phyloP scores from a whole-genome alignment of 768 basidiomycete genomes.

The Boletus reticulatus region DNA sequence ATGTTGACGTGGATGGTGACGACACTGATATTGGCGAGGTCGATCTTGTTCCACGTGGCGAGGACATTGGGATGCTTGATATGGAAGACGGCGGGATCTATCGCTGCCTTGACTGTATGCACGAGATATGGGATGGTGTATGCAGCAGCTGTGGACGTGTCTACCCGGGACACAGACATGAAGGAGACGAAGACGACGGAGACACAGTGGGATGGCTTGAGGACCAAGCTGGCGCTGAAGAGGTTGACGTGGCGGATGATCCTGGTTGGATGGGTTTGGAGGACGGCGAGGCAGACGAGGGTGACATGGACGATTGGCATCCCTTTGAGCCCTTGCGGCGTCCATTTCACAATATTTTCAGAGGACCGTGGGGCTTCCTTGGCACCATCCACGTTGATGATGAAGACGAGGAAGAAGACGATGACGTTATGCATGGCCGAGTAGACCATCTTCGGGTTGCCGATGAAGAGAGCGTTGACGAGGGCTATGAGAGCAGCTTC shows the following conservation, averaged over 20 bases:
- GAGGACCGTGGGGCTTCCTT: conserved; percentile 18
- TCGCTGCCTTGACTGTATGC: conserved; percentile 71
- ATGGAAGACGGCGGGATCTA: conserved; percentile 75
- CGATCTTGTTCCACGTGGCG: conserved; percentile 22
- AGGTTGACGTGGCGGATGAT: conserved; percentile 28
- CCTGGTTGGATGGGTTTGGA: conserved; percentile 34
- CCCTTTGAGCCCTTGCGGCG: conserved; percentile 18
- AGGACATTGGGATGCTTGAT: conserved; percentile 64
- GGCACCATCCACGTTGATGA: conserved; percentile 21
- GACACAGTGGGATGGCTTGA: conserved; percentile 35
- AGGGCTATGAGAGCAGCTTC: conserved; percentile 52
- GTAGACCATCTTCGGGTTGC: conserved; percentile 1
- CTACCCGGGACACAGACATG: conserved; percentile 51
- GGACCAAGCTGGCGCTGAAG: conserved; percentile 37
- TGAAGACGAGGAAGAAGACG: conserved; percentile 21
- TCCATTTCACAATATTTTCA: conserved; percentile 8
- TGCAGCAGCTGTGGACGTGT: conserved; percentile 61
- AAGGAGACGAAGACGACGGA: conserved; percentile 24
- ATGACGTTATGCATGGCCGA: conserved; percentile 1
- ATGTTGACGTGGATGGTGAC: conserved; percentile 15
- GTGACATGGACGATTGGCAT: conserved; percentile 23
- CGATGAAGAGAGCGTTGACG: conserved; percentile 30
- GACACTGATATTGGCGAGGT: conserved; percentile 14
- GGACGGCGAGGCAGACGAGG: conserved; percentile 34
- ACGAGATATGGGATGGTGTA: conserved; percentile 71